Conservation (phyloP, 306 rosid genomes). For the Gastrolobium villosum region DNA sequence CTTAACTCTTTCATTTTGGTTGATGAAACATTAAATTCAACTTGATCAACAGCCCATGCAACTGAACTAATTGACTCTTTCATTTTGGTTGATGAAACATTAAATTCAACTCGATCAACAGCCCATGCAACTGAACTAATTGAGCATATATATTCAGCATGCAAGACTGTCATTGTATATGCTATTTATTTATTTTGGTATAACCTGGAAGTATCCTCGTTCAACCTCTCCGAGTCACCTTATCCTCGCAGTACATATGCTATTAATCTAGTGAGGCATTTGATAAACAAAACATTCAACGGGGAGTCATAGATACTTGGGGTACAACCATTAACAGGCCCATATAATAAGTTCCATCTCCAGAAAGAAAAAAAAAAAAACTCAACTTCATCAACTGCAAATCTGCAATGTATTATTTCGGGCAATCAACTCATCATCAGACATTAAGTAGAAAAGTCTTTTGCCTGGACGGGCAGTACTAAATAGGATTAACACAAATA, state of each 20-base stretch:
- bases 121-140: slow-evolving; percentile 4
- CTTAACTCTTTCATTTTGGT: not conserved
- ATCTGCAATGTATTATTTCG: not conserved
- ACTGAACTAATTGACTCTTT: too few species aligned
- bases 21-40: too few species aligned
- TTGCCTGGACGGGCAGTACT: too few species aligned
- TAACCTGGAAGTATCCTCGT: too few species aligned
- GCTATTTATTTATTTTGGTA: too few species aligned
- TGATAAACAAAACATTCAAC: not conserved
- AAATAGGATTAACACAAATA: too few species aligned
- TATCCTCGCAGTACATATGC: too few species aligned
- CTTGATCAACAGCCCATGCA: too few species aligned
- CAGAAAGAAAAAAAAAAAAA: not conserved
- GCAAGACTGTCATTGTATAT: not conserved
- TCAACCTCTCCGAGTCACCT: too few species aligned
- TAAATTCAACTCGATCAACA: slow-evolving; percentile 27
- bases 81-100: slow-evolving; percentile 23
- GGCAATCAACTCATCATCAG: not conserved
- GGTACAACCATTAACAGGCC: not conserved
- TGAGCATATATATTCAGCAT: not conserved
- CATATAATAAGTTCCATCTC: not conserved
- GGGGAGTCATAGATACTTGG: not conserved
- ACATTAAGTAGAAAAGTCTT: too few species aligned
- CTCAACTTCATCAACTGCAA: slow-evolving; percentile 11
- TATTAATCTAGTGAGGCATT: not conserved